Base-by-base conservation (phyloP, 306 rosid genomes). In the Pachyrhizus erosus region DNA sequence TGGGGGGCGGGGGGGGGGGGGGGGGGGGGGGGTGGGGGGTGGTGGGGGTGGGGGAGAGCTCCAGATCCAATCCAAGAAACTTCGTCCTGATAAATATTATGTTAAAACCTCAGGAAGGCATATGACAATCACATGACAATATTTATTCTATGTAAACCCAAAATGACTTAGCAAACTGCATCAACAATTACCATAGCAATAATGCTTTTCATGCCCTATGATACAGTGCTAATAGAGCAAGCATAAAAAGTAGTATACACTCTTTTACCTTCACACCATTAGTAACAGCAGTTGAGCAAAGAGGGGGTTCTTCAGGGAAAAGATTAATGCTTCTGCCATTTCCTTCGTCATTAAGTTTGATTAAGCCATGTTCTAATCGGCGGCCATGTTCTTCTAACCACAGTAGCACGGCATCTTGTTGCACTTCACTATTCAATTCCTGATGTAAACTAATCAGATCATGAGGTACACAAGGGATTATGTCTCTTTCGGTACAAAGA, bases 341-440 rank as follows among this genome's bases (percentile, higher is more conserved):
- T 46, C 58, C 80, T 70, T 82, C 87, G 40, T 87, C 93, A 26
- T 78, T 69, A 54, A 96, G 87, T 87, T 87, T 93, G 87, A 93
- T 92, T 49, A 82, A 70, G 62, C 98, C 94, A 83, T 76, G 77
- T 68, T 93, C 91, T 81, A 95, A 80, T 66, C 96, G 97, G 52
- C 89, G 90, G 5, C 82, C 93, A 48, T 93, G 99, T 81, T 95
- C 98, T 89, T 95, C 99, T 75, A 96, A 81, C 99, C 99, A 96
- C 60, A 90, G 86, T 77, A 96, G 89, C 98, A 89, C 84, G 51
- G 91, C 97, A 86, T 95, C 98, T 55, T 90, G 97, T 74, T 84
- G 92, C n/a, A 77, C 82, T 48, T 76, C 90, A 74, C 83, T 77
- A 17, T 74, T 78, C 68, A 37, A 64, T 40, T 85, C 88, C 61